These are phyloP conservation scores for Lenwebbia sp. DNA, from an alignment of 345 rosid species.

Conservation along the genomic window DNA sequence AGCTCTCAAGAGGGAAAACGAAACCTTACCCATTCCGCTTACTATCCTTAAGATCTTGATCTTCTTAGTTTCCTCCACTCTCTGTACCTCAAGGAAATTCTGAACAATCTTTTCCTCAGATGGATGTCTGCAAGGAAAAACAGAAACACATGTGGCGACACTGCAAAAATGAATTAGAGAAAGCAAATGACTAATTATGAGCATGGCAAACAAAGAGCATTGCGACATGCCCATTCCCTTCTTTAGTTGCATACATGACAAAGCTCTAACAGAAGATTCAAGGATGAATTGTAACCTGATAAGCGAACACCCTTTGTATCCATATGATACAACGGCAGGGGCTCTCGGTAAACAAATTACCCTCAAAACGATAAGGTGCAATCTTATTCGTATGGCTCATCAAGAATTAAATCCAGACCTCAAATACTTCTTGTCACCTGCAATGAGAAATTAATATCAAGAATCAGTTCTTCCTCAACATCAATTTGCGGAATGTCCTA, in stretches of 20 bases:
- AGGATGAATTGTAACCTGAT: not conserved
- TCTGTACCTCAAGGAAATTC: constrained; percentile 65
- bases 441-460: not conserved
- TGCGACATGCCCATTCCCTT: not conserved
- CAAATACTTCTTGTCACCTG: constrained; percentile 80
- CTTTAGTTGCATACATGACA: not conserved
- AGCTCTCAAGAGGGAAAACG: not conserved
- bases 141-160: not conserved
- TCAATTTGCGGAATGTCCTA: not conserved
- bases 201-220: not conserved
- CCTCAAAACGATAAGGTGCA: not conserved
- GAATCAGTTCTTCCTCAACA: not conserved
- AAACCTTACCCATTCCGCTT: constrained; percentile 54
- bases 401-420: constrained; percentile 27
- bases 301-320: not conserved
- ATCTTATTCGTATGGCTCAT: not conserved
- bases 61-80: constrained; percentile 47
- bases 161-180: not conserved
- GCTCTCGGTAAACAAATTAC: not conserved
- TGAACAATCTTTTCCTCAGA: constrained; percentile 56
- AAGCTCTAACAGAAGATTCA: not conserved
- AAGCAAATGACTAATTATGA: not conserved
- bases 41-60: constrained; percentile 51
- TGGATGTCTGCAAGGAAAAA: constrained; percentile 38
- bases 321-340: not conserved